Percentiles rank a stretch among this genome's conserved stretches.
Conservation (phyloP, 139 green algal genomes). For the Edaphochlamys debaryana region DNA sequence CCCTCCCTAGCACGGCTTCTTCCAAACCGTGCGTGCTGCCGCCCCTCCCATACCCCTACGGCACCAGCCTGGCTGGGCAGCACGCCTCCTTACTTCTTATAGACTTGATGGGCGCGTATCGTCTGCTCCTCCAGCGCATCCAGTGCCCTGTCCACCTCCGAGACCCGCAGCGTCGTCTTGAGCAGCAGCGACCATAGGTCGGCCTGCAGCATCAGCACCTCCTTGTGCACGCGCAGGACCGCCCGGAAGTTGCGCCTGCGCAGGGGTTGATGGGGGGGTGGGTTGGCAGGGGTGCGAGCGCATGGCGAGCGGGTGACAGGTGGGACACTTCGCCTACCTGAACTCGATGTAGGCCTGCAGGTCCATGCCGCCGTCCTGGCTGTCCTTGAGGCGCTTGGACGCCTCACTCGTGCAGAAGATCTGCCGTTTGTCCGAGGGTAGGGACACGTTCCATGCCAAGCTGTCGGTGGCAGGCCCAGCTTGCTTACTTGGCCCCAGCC, state of each 20-base stretch:
- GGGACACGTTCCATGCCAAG: no score
- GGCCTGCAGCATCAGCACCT: conserved; percentile 26
- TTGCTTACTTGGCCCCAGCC: no score
- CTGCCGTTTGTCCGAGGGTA: not conserved
- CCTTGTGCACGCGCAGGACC: conserved; percentile 35
- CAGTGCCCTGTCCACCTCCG: conserved; percentile 1
- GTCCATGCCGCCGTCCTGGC: conserved; percentile 40
- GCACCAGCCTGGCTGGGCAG: no score
- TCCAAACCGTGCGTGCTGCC: no score
- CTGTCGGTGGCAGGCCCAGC: no score
- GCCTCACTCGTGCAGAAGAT: conserved; percentile 45
- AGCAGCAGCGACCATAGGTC: conserved; percentile 42
- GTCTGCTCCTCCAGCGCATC: not conserved
- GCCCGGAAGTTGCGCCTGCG: no score
- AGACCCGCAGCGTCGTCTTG: not conserved
- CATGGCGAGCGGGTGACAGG: no score
- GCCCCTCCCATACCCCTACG: no score
- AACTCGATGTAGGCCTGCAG: conserved; percentile 55
- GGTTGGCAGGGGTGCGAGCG: not conserved
- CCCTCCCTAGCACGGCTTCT: no score
- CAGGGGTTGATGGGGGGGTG: no score
- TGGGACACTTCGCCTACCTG: not conserved
- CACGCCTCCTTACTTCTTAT: not conserved
- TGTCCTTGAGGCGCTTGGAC: conserved; percentile 47
- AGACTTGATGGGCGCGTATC: conserved; percentile 1